Conservation (phyloP, 345 rosid genomes). For the Eucalyptus melliodora region DNA sequence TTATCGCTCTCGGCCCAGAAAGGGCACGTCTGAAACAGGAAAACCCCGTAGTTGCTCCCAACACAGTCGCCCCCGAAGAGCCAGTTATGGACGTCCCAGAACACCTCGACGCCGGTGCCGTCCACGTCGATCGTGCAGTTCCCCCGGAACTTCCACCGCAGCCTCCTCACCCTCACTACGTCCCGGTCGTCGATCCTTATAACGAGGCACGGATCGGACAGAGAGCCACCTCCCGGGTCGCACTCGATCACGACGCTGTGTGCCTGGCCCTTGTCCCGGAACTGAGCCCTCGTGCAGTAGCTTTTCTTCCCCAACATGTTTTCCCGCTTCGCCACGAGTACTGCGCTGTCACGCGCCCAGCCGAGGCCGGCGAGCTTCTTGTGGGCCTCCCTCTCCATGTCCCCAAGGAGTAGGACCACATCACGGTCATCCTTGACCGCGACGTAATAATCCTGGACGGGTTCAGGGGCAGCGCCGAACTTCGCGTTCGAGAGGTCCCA, state of each 20-base stretch:
- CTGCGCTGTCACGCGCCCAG: constrained; percentile 22
- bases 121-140: constrained; percentile 77
- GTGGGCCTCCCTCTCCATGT: constrained; percentile 69
- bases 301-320: constrained; percentile 77
- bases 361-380: constrained; percentile 36
- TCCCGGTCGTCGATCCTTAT: constrained; percentile 70
- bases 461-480: constrained; percentile 79
- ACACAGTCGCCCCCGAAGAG: constrained; percentile 34
- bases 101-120: constrained; percentile 74
- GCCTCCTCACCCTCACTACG: constrained; percentile 68
- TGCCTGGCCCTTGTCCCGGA: constrained; percentile 42
- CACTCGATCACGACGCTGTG: constrained; percentile 80
- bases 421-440: constrained; percentile 57
- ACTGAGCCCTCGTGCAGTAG: constrained; percentile 65
- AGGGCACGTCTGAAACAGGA: constrained; percentile 75
- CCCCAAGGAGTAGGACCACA: constrained; percentile 64
- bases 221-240: constrained; percentile 33
- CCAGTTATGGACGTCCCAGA: constrained; percentile 96
- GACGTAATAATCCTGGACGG: constrained; percentile 57
- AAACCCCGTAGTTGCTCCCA: constrained; percentile 43
- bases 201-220: constrained; percentile 52
- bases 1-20: constrained; percentile 4
- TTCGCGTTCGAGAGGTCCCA: constrained; percentile 79
- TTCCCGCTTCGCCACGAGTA: constrained; percentile 61
- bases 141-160: constrained; percentile 94